These are phyloP conservation scores for Escovopsis sp. DNA, from an alignment of 2,329 filamentous ascomycete genomes.

Conservation along the genomic window DNA sequence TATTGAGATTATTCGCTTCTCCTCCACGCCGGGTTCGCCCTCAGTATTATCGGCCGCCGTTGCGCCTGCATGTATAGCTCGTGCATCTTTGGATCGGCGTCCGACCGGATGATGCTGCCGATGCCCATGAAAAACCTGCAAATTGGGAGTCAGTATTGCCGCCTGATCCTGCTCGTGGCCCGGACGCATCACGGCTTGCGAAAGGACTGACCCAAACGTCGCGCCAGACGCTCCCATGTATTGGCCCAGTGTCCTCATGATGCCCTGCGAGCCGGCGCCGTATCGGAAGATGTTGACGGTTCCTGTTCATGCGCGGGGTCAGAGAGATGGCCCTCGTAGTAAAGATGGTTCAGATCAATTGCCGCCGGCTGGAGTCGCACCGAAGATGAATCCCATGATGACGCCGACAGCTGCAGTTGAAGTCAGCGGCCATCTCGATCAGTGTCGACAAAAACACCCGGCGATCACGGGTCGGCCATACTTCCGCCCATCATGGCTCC, in stretches of 20 bases:
- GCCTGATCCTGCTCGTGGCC: not conserved
- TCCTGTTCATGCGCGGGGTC: slow-evolving; percentile 33
- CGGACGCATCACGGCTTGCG: too few species aligned
- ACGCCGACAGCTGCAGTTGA: slow-evolving; percentile 67
- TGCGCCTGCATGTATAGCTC: slow-evolving; percentile 65
- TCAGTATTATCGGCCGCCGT: slow-evolving; percentile 54
- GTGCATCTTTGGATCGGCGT: slow-evolving; percentile 61
- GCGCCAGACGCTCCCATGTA: slow-evolving; percentile 93
- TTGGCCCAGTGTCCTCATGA: slow-evolving; percentile 87
- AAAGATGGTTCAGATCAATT: too few species aligned
- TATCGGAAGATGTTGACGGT: slow-evolving; percentile 92
- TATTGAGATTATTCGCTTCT: slow-evolving; percentile 5
- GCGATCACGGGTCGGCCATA: slow-evolving; percentile 38
- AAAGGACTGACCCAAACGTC: slow-evolving; percentile 59
- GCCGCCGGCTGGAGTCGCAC: slow-evolving; percentile 31
- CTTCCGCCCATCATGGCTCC: slow-evolving; percentile 96
- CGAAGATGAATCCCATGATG: slow-evolving; percentile 97
- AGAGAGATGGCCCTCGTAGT: not conserved
- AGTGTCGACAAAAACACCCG: not conserved
- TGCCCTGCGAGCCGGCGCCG: slow-evolving; percentile 81
- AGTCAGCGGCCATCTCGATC: slow-evolving; percentile 20
- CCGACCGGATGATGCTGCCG: slow-evolving; percentile 87
- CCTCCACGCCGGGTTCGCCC: slow-evolving; percentile 24
- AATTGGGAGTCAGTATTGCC: slow-evolving; percentile 8
- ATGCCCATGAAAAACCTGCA: slow-evolving; percentile 93